phyloP scores from a whole-genome alignment of 176 grass and related monocot species.

The Zea mays region Zm-B73-REFERENCE-NAM-5.0 NC_050096.1:282027001-282027500 shows the following conservation, averaged over 20 bases:
- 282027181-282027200: neutral
- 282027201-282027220: too few relatives aligned
- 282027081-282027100: too few relatives aligned
- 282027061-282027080: too few relatives aligned
- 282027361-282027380: neutral
- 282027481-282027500: neutral
- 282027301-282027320: neutral
- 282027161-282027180: neutral
- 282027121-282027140: too few relatives aligned
- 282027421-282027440: neutral
- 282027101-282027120: too few relatives aligned
- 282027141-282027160: neutral
- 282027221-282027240: too few relatives aligned
- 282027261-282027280: too few relatives aligned
- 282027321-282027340: neutral
- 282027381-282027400: neutral
- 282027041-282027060: too few relatives aligned
- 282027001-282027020: too few relatives aligned
- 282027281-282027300: neutral
- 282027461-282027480: neutral
- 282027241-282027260: too few relatives aligned
- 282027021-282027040: too few relatives aligned
- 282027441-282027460: neutral
- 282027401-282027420: neutral
- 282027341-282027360: neutral